Evolutionary conservation across 768 basidiomycete species (phyloP), one percentile per base, ranked within the genome.

Genomic region (Baorangia bicolor): DNA sequence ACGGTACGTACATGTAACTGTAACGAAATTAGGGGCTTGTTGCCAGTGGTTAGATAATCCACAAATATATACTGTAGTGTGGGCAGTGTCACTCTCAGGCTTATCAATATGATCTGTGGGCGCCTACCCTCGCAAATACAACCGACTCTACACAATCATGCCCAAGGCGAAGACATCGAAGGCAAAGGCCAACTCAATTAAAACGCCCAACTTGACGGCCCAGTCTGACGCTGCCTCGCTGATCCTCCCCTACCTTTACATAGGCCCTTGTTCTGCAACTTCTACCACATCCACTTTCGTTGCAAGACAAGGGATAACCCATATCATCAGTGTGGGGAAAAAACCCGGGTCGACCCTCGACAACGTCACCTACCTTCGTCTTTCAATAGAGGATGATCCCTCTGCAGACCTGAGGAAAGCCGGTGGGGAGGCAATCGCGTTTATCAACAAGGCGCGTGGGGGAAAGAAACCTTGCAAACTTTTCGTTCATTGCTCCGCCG

Each of bases 161-260:
- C 57, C 57, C 31, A 59, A 38, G 34, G 3, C 34, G 7, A 55
- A 37, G 34, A 2, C 7, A 13, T 23, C 7, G 13, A 59, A 46
- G 9, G 6, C n/a, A 42, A 47, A 25, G 33, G n/a, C 28, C 38
- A 40, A 28, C 21, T 14, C 21, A 1, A 5, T 35, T 4, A 18
- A 35, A n/a, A 5, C 33, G 9, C 21, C 33, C 11, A 48, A 56
- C n/a, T n/a, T n/a, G n/a, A n/a, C n/a, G 4, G 25, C 34, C 5
- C 38, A 42, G 18, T 28, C 45, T 21, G 58, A 59, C 35, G 0
- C 51, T 1, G 50, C 44, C 31, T 59, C 46, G 11, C 14, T 38
- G 21, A 58, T 58, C 25, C 58, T 59, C 18, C 45, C 58, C 8
- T 60, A 54, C 27, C 58, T 60, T 14, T 60, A 28, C 35, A 16